Evolutionary conservation across 768 basidiomycete species (phyloP).

Genomic region (Lentinula detonsa): DNA sequence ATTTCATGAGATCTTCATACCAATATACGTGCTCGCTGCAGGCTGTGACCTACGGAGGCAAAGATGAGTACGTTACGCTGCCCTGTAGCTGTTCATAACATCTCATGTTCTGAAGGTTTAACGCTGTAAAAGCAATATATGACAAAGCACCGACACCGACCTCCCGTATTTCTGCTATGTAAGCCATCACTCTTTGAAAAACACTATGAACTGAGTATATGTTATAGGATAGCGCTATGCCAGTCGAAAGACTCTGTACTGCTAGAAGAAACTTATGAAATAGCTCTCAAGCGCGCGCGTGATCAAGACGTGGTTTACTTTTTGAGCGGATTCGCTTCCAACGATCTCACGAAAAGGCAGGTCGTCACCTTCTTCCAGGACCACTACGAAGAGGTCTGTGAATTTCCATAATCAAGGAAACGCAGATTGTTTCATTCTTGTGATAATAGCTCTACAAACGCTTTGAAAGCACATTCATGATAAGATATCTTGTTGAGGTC

Average conservation of each 20-base stretch:
- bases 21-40: constrained; percentile 16
- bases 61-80: constrained; percentile 33
- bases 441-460: constrained; percentile 1
- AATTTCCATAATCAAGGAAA: background rate
- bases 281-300: constrained; percentile 29
- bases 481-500: constrained; percentile 9
- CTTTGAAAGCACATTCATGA: constrained; percentile 7
- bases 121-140: constrained; percentile 62
- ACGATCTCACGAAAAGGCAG: constrained; percentile 34
- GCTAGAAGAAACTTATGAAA: constrained; percentile 39
- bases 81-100: background rate
- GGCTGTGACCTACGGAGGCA: constrained; percentile 74
- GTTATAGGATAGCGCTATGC: constrained; percentile 41
- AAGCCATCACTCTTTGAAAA: constrained; percentile 26
- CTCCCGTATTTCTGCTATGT: constrained; percentile 68
- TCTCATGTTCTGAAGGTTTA: constrained; percentile 31
- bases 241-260: constrained; percentile 35
- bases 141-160: constrained; percentile 72
- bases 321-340: constrained; percentile 34
- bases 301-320: constrained; percentile 41
- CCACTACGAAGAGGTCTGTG: constrained; percentile 36
- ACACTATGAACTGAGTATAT: background rate
- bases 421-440: background rate
- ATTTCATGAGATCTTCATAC: background rate
- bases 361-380: constrained; percentile 43